Evolutionary conservation across 2,329 filamentous ascomycete species (phyloP).

Genomic region (Trichoderma sp.): DNA sequence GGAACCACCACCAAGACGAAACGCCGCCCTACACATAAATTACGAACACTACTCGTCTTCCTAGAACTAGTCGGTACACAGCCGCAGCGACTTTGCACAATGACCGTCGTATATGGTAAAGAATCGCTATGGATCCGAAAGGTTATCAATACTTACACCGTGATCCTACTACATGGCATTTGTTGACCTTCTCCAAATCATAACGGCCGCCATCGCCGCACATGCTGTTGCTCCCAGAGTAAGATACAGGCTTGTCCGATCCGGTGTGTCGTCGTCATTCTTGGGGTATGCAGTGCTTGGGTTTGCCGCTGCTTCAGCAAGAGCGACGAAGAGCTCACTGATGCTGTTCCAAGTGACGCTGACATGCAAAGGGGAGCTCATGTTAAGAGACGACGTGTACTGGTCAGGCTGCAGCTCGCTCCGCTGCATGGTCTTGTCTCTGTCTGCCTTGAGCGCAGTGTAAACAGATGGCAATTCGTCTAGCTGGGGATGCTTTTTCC

Average conservation of each 20-base stretch:
- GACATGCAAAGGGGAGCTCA: slow-evolving; percentile 89
- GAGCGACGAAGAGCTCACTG: slow-evolving; percentile 84
- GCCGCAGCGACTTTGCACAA: background rate
- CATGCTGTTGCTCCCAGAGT: slow-evolving; percentile 71
- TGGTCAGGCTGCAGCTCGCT: slow-evolving; percentile 88
- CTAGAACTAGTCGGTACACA: background rate
- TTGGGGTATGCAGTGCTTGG: slow-evolving; percentile 87
- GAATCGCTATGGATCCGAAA: background rate
- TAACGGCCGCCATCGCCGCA: slow-evolving; percentile 59
- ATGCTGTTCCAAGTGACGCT: slow-evolving; percentile 94
- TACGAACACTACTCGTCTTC: background rate
- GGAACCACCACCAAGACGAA: background rate
- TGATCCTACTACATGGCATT: slow-evolving; percentile 39
- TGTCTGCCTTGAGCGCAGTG: slow-evolving; percentile 89
- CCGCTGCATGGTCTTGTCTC: slow-evolving; percentile 94
- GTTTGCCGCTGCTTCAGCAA: slow-evolving; percentile 89
- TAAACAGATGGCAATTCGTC: slow-evolving; percentile 90
- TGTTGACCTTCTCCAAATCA: slow-evolving; percentile 61
- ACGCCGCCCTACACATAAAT: background rate
- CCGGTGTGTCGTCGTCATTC: slow-evolving; percentile 78
- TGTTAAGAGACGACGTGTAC: slow-evolving; percentile 79
- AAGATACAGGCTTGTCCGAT: slow-evolving; percentile 82
- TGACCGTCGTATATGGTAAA: background rate
- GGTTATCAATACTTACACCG: background rate
- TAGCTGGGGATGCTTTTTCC: slow-evolving; percentile 74